These are phyloP conservation scores for Dactylellina haptotyla DNA, from an alignment of 2,329 filamentous ascomycete genomes.

Conservation along the genomic window DNA sequence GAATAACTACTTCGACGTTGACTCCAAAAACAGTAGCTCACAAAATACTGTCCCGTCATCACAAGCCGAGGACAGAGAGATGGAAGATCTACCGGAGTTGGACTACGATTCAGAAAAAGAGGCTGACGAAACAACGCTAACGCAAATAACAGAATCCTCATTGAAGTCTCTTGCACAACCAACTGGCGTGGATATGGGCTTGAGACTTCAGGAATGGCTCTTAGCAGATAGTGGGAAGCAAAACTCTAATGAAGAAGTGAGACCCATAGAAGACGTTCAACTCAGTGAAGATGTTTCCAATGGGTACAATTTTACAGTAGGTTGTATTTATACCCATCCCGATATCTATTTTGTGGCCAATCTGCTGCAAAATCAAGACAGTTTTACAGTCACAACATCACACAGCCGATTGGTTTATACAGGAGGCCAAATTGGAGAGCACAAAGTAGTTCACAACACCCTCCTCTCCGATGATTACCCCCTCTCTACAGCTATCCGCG, in stretches of 20 bases:
- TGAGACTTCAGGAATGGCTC: constrained; percentile 17
- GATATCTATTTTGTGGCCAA: neutral
- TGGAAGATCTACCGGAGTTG: constrained; percentile 21
- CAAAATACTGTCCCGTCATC: constrained; percentile 22
- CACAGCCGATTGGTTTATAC: constrained; percentile 59
- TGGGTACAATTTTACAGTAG: too few species aligned
- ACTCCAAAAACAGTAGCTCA: constrained; percentile 22
- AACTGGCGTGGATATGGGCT: neutral
- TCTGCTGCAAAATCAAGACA: neutral
- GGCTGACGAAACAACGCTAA: neutral
- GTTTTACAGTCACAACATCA: neutral
- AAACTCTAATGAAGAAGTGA: too few species aligned
- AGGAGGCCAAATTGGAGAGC: constrained; percentile 58
- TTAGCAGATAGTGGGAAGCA: neutral
- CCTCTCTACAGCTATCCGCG: neutral
- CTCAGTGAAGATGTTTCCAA: too few species aligned
- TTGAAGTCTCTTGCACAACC: constrained; percentile 7
- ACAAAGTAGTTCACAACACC: constrained; percentile 60
- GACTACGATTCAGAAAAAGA: neutral
- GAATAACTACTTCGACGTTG: constrained; percentile 29
- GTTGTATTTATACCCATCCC: neutral
- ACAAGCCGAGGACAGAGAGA: constrained; percentile 6
- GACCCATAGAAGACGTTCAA: too few species aligned
- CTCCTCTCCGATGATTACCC: neutral
- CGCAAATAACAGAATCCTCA: constrained; percentile 11